These are phyloP conservation scores for Fusarium chlamydosporum DNA, from an alignment of 2,329 filamentous ascomycete species.

Conservation along the genomic window DNA sequence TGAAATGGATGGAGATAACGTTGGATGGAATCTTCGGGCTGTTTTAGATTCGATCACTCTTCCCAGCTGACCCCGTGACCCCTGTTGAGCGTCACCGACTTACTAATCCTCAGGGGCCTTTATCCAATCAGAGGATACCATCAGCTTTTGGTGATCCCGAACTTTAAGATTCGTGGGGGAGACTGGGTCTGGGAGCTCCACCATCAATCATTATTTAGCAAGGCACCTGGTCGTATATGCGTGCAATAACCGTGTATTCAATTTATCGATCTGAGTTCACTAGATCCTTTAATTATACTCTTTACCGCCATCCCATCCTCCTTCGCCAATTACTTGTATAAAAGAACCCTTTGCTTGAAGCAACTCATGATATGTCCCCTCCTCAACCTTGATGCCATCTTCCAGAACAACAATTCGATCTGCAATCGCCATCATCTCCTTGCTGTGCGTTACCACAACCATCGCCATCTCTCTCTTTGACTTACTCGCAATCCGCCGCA, in stretches of 20 bases:
- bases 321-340: slow-evolving; percentile 61
- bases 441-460: slow-evolving; percentile 84
- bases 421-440: slow-evolving; percentile 88
- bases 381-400: slow-evolving; percentile 75
- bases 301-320: slow-evolving; percentile 25
- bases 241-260: slow-evolving; percentile 8
- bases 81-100: slow-evolving; percentile 9
- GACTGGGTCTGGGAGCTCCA: slow-evolving; percentile 10
- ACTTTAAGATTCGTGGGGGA: slow-evolving; percentile 19
- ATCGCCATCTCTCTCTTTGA: slow-evolving; percentile 70
- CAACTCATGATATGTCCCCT: slow-evolving; percentile 76
- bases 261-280: background rate
- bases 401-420: slow-evolving; percentile 80
- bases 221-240: background rate
- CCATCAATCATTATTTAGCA: slow-evolving; percentile 2
- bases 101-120: slow-evolving; percentile 15
- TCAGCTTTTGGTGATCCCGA: background rate
- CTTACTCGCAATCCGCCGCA: slow-evolving; percentile 65
- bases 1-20: slow-evolving; percentile 22
- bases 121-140: background rate
- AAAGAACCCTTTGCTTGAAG: slow-evolving; percentile 61
- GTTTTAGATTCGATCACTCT: slow-evolving; percentile 30
- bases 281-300: slow-evolving; percentile 2
- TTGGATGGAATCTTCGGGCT: slow-evolving; percentile 34
- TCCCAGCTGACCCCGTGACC: slow-evolving; percentile 38